These are phyloP conservation scores for Umbelopsis sp. DNA, from an alignment of 192 early-diverging fungal species.

Conservation along the genomic window DNA sequence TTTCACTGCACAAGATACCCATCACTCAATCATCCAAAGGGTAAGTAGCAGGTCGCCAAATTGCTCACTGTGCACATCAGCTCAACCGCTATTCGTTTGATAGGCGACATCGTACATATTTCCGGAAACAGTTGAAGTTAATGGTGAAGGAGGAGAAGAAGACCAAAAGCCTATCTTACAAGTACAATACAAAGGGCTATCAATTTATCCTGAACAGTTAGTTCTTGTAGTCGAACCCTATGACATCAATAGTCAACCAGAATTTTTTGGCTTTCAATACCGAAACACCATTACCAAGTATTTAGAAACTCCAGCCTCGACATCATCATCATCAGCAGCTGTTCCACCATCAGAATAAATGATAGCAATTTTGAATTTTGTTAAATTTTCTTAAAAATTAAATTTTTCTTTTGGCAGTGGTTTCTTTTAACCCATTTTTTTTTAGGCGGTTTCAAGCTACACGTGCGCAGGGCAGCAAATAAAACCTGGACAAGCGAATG, in stretches of 20 bases:
- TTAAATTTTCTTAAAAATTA: neutral
- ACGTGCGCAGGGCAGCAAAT: neutral
- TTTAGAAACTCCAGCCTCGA: neutral
- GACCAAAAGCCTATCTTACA: neutral
- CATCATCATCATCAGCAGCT: neutral
- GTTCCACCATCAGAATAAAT: neutral
- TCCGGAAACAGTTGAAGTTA: neutral
- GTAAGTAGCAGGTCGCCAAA: neutral
- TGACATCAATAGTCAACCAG: neutral
- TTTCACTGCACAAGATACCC: neutral
- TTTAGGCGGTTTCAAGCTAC: neutral
- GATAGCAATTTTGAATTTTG: neutral
- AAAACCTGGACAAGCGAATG: neutral
- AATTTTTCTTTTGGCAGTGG: neutral
- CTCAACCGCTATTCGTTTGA: neutral
- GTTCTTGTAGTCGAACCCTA: constrained; percentile 4
- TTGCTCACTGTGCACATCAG: neutral
- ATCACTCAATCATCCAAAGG: neutral
- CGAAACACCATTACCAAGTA: neutral
- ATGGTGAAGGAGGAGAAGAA: neutral
- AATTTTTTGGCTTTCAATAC: constrained; percentile 12
- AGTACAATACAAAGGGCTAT: neutral
- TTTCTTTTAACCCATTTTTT: neutral
- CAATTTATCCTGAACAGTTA: neutral
- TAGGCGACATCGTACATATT: neutral